Percentiles rank a stretch among this genome's conserved stretches.
Evolutionary conservation across 352 stramenopile species (phyloP).

Genomic region (Pythium pyrilobum): DNA sequence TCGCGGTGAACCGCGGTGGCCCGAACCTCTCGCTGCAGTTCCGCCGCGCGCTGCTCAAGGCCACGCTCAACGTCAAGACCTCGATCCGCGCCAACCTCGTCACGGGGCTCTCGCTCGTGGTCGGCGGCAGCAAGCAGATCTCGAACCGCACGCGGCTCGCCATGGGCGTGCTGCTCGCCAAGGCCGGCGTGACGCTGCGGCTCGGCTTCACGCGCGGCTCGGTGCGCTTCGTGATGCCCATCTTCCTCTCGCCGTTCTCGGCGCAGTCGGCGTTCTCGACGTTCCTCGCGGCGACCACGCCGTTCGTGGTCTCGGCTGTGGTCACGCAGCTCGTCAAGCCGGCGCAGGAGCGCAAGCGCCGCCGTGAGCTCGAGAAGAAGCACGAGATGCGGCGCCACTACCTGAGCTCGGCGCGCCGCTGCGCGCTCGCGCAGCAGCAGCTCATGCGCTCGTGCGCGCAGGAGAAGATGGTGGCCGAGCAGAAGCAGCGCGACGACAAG

Average conservation of each 20-base stretch:
- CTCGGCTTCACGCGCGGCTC: slow-evolving; percentile 71
- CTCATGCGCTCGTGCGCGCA: slow-evolving; percentile 61
- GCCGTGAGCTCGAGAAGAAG: slow-evolving; percentile 38
- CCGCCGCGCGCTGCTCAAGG: slow-evolving; percentile 30
- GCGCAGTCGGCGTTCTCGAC: slow-evolving; percentile 61
- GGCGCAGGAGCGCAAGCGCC: slow-evolving; percentile 50
- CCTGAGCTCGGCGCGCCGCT: slow-evolving; percentile 39
- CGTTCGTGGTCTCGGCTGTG: slow-evolving; percentile 58
- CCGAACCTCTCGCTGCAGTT: slow-evolving; percentile 60
- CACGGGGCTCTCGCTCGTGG: slow-evolving; percentile 40
- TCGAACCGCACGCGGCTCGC: slow-evolving; percentile 53
- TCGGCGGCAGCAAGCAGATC: slow-evolving; percentile 49
- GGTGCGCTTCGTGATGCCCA: slow-evolving; percentile 77
- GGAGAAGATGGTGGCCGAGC: slow-evolving; percentile 53
- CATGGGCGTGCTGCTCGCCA: slow-evolving; percentile 51
- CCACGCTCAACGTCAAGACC: slow-evolving; percentile 39
- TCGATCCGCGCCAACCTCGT: slow-evolving; percentile 47
- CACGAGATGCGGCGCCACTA: slow-evolving; percentile 51
- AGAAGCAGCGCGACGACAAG: slow-evolving; percentile 29
- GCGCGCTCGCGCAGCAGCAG: slow-evolving; percentile 63
- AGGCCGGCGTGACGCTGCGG: slow-evolving; percentile 53
- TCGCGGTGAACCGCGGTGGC: slow-evolving; percentile 39
- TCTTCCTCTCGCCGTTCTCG: slow-evolving; percentile 76
- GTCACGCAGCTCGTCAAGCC: slow-evolving; percentile 66
- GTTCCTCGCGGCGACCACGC: slow-evolving; percentile 66